Percentiles rank a stretch among this genome's conserved stretches.
Conservation (phyloP, 139 green algal genomes). For the Chlorella sp. region DNA sequence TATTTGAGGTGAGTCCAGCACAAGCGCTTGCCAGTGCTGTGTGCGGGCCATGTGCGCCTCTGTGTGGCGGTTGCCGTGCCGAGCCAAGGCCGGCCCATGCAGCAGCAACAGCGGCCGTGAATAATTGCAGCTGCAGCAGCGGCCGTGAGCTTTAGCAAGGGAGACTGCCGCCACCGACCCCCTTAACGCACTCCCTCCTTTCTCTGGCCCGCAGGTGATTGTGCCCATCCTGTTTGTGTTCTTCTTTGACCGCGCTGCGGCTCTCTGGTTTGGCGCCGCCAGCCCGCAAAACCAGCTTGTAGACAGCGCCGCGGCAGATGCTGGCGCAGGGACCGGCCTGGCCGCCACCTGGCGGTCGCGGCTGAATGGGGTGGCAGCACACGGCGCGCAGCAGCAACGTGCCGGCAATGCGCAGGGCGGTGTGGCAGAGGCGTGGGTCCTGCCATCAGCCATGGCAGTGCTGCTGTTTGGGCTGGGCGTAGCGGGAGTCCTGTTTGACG, state of each 20-base stretch:
- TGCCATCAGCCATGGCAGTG: not conserved
- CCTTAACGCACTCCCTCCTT: too few species aligned
- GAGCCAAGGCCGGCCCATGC: too few species aligned
- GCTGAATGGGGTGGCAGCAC: too few species aligned
- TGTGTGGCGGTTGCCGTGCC: too few species aligned
- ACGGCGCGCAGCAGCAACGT: too few species aligned
- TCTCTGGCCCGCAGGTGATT: not conserved
- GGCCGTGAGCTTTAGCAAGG: too few species aligned
- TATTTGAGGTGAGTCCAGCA: not conserved
- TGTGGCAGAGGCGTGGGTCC: not conserved
- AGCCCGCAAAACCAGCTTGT: not conserved
- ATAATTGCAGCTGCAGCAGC: too few species aligned
- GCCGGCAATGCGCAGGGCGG: too few species aligned
- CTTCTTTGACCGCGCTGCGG: not conserved
- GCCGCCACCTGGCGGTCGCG: not conserved
- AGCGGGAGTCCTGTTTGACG: not conserved
- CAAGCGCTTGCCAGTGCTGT: too few species aligned
- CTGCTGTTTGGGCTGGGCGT: not conserved
- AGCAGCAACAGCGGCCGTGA: too few species aligned
- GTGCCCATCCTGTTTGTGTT: not conserved
- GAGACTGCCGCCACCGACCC: too few species aligned
- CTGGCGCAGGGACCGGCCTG: not conserved
- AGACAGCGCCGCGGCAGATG: not conserved
- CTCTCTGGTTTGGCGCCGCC: not conserved
- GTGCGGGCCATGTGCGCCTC: too few species aligned